phyloP scores from a whole-genome alignment of 805 yeast species.

The Candida sphagnicola region DNA sequence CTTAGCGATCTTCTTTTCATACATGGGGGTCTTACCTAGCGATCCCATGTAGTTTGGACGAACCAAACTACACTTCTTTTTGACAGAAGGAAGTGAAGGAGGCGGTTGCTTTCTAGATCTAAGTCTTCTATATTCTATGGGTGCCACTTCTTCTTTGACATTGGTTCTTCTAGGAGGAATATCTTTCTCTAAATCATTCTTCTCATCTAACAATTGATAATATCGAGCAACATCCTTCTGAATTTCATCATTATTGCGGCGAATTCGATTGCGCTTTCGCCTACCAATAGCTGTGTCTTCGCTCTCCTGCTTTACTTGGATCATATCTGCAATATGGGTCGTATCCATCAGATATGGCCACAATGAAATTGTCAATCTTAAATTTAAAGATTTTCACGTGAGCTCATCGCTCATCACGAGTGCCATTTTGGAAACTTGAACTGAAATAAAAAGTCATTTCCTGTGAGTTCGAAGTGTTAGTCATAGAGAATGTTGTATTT shows the following conservation, averaged over 20 bases:
- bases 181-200: slow-evolving; percentile 17
- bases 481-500: slow-evolving; percentile 72
- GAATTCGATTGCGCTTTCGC: slow-evolving; percentile 4
- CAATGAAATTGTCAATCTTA: background rate
- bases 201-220: slow-evolving; percentile 12
- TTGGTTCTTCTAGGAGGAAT: slow-evolving; percentile 21
- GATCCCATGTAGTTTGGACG: slow-evolving; percentile 4
- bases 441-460: too few species aligned
- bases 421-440: too few species aligned
- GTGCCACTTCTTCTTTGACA: slow-evolving; percentile 6
- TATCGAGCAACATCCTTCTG: slow-evolving; percentile 16
- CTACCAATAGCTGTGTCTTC: background rate
- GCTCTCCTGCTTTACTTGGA: background rate
- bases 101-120: background rate
- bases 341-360: too few species aligned
- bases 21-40: slow-evolving; percentile 1
- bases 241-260: slow-evolving; percentile 9
- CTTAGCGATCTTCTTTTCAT: background rate
- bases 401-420: slow-evolving; percentile 3
- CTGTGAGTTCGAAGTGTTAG: too few species aligned
- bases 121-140: background rate
- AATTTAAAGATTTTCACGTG: slow-evolving; percentile 5
- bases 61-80: background rate
- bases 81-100: background rate
- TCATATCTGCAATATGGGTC: background rate